A percentile compares a stretch with the other conserved stretches of the same genome.
Evolutionary conservation across 768 basidiomycete species (phyloP).

Genomic region (Suillus occidentalis): DNA sequence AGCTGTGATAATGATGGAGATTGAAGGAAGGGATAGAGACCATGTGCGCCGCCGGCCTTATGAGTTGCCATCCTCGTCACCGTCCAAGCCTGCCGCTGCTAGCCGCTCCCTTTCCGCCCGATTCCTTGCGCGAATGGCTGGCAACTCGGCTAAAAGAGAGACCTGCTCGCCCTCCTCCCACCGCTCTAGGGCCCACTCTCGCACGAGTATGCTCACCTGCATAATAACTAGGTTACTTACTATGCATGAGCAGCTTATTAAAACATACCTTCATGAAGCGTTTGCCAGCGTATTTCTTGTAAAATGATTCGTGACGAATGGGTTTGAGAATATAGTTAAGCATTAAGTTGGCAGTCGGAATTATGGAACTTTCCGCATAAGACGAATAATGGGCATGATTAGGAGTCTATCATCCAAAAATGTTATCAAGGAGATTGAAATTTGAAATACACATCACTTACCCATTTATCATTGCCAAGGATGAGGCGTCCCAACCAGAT

Average conservation of each 20-base stretch:
- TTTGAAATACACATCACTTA: slow-evolving; percentile 39
- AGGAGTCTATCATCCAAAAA: slow-evolving; percentile 53
- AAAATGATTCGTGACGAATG: slow-evolving; percentile 71
- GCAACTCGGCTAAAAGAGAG: slow-evolving; percentile 58
- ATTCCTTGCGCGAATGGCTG: slow-evolving; percentile 57
- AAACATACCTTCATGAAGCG: slow-evolving; percentile 74
- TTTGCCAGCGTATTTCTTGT: slow-evolving; percentile 86
- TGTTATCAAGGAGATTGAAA: slow-evolving; percentile 1
- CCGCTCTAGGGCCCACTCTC: slow-evolving; percentile 79
- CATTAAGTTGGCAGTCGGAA: slow-evolving; percentile 85
- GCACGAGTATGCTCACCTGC: slow-evolving; percentile 80
- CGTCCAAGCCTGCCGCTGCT: slow-evolving; percentile 18
- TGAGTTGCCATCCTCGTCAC: slow-evolving; percentile 7
- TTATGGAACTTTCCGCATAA: slow-evolving; percentile 75
- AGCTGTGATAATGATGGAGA: background rate
- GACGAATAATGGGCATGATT: slow-evolving; percentile 88
- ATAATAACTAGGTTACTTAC: slow-evolving; percentile 7
- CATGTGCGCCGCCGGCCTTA: slow-evolving; percentile 1
- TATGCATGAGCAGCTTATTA: background rate
- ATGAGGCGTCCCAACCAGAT: slow-evolving; percentile 85
- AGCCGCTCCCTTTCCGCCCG: slow-evolving; percentile 34
- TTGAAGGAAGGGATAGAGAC: slow-evolving; percentile 2
- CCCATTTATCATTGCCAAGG: slow-evolving; percentile 85
- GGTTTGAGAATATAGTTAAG: slow-evolving; percentile 81
- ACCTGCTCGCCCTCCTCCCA: slow-evolving; percentile 69